Evolutionary conservation across 306 rosid species (phyloP).

Genomic region (Herpetospermum pedunculosum): DNA sequence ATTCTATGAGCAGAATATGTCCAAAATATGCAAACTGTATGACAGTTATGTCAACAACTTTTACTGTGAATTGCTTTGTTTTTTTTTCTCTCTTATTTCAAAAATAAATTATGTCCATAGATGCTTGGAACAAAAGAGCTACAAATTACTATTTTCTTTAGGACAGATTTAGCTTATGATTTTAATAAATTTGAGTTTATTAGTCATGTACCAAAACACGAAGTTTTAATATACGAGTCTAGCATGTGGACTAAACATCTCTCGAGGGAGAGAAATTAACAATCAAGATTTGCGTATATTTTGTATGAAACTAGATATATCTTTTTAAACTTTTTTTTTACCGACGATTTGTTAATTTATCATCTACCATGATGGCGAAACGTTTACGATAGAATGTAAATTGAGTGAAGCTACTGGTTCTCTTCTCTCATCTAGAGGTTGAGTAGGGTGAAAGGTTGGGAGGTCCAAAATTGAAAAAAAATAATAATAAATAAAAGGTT

Average conservation of each 20-base stretch:
- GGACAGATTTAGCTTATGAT: too few species aligned
- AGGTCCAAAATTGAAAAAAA: not conserved
- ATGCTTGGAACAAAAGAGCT: not conserved
- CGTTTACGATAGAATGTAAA: not conserved
- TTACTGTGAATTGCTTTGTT: not conserved
- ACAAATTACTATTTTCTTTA: not conserved
- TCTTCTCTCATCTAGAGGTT: not conserved
- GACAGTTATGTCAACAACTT: not conserved
- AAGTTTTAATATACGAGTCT: too few species aligned
- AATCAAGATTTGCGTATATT: not conserved
- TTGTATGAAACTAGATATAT: not conserved
- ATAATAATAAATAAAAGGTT: not conserved
- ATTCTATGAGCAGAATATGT: not conserved
- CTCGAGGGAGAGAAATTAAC: too few species aligned
- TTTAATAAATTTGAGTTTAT: too few species aligned
- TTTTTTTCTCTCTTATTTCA: not conserved
- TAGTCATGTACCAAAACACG: too few species aligned
- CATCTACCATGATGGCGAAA: not conserved
- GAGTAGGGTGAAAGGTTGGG: conserved; percentile 7
- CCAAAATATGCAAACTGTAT: not conserved
- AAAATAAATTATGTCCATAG: not conserved
- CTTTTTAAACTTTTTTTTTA: too few species aligned
- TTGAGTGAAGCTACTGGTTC: not conserved
- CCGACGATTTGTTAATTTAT: too few species aligned
- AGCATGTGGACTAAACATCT: too few species aligned